Conservation (phyloP, 2,329 filamentous ascomycete species). For the Aspergillus niger region DNA sequence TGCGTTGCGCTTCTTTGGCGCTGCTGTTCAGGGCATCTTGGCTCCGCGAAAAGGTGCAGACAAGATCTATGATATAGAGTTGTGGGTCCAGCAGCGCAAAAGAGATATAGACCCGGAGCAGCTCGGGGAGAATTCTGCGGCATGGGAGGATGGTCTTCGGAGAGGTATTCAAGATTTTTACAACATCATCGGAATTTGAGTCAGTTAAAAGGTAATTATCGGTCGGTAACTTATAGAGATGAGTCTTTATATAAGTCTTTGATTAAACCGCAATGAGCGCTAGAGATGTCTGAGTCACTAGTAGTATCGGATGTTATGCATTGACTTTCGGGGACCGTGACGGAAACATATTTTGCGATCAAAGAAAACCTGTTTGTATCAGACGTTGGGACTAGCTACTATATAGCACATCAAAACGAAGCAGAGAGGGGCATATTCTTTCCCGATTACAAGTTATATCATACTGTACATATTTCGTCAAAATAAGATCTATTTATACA, state of each 20-base stretch:
- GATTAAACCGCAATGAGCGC: no score
- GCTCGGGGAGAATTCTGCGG: constrained; percentile 36
- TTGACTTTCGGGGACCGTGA: no score
- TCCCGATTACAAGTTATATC: neutral
- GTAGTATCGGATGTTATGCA: no score
- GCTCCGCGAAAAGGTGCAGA: constrained; percentile 42
- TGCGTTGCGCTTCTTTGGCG: constrained; percentile 54
- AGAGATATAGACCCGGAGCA: constrained; percentile 49
- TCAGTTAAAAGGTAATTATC: no score
- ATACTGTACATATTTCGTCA: constrained; percentile 8
- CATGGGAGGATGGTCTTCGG: constrained; percentile 46
- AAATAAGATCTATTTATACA: constrained; percentile 9
- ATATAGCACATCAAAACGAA: neutral
- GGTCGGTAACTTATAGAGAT: neutral
- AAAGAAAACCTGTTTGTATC: no score
- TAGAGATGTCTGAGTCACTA: no score
- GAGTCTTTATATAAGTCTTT: no score
- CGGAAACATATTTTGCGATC: no score
- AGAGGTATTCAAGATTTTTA: constrained; percentile 38
- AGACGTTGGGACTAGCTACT: neutral
- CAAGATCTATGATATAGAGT: constrained; percentile 58
- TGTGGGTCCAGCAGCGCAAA: constrained; percentile 61
- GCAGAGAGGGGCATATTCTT: neutral
- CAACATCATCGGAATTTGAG: constrained; percentile 15
- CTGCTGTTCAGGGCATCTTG: constrained; percentile 37